Evolutionary conservation across 2,329 filamentous ascomycete genomes (phyloP).

Genomic region (Ilyonectria destructans): DNA sequence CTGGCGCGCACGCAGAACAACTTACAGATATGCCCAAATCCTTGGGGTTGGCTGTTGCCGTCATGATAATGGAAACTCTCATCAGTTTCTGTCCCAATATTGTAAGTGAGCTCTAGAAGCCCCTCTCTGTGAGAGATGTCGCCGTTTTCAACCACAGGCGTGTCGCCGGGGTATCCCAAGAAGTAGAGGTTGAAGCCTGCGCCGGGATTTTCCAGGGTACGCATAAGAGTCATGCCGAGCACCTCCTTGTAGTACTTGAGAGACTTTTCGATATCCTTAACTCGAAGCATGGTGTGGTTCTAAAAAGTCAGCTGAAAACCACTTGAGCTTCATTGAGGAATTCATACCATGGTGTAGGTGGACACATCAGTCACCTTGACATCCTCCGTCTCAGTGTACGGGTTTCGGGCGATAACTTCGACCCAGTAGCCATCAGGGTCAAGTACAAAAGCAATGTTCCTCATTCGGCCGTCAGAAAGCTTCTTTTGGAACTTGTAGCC

Average conservation of each 20-base stretch:
- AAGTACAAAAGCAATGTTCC: constrained; percentile 89
- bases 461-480: constrained; percentile 89
- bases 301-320: constrained; percentile 50
- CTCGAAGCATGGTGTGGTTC: constrained; percentile 96
- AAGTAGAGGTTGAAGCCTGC: constrained; percentile 94
- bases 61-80: constrained; percentile 89
- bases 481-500: constrained; percentile 98
- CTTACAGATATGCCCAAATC: constrained; percentile 93
- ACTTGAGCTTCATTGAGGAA: neutral
- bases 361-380: constrained; percentile 80
- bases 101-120: constrained; percentile 91
- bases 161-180: constrained; percentile 80
- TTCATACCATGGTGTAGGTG: constrained; percentile 80
- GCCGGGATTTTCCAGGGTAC: constrained; percentile 79
- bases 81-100: constrained; percentile 88
- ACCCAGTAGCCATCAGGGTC: constrained; percentile 93
- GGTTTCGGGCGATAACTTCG: constrained; percentile 83
- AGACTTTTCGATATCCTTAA: constrained; percentile 85
- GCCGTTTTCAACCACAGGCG: constrained; percentile 68
- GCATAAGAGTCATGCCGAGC: constrained; percentile 88
- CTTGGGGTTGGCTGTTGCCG: constrained; percentile 92
- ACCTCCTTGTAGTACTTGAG: constrained; percentile 88
- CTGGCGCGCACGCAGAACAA: constrained; percentile 36
- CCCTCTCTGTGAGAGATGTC: constrained; percentile 82
- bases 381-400: constrained; percentile 79